Evolutionary conservation across 805 yeast species (phyloP), one percentile per base, ranked within the genome.

Genomic region (Kluyveromyces siamensis): DNA sequence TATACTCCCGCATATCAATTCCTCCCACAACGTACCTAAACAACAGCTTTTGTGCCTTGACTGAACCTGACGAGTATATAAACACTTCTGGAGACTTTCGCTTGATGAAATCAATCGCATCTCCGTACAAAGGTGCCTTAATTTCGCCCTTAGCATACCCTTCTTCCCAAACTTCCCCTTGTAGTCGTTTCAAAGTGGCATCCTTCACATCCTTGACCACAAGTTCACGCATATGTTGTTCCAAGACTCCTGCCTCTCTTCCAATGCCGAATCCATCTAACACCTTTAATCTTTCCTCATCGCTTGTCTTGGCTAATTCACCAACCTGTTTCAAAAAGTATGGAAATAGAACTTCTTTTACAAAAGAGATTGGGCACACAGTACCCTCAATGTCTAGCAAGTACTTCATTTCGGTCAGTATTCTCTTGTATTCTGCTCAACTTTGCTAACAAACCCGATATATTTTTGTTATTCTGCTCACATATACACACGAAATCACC

Each of bases 371-470:
- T 2, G 96, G 90, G 60, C 97, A 90, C 30, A 90, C 81, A 0
- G 97, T 90, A 16, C 98, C 98, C 62, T 90, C 98, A 36, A 88
- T 87, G 55, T 87, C 96, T 6, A 89, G 71, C 2, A 84, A 63
- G 41, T 37, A 44, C 35, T 37, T 37, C 46, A 44, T 37, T 16
- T 11, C 18, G 8, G 6, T n/a, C 4, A 37, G 10, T 16, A 10
- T 6, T 8, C 21, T 18, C 40, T 11, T 37, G 17, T 16, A 35
- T 35, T 35, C 37, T 35, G 14, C 37, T 35, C 37, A 21, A 4
- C n/a, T n/a, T n/a, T n/a, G n/a, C n/a, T n/a, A n/a, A n/a, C n/a
- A n/a, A n/a, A n/a, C n/a, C n/a, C n/a, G n/a, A n/a, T n/a, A n/a
- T n/a, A n/a, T n/a, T n/a, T n/a, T n/a, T n/a, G n/a, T n/a, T n/a